A percentile compares a stretch with the other conserved stretches of the same genome.
These are phyloP conservation scores for Phaffomyces thermotolerans DNA, from an alignment of 805 yeast species.

Conservation along the genomic window DNA sequence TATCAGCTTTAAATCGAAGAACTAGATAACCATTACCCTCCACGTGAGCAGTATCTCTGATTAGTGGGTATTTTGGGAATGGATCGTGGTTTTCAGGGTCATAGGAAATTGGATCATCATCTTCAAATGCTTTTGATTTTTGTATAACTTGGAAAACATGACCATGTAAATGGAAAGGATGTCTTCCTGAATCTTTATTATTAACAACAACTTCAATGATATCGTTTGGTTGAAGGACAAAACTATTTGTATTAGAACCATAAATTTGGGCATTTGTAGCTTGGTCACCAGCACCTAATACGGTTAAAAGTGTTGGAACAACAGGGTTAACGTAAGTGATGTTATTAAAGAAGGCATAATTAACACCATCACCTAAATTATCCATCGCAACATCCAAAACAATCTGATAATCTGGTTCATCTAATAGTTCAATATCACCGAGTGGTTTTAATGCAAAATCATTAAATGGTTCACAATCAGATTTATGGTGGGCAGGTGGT, in stretches of 20 bases:
- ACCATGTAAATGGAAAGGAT: conserved; percentile 75
- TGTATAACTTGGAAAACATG: conserved; percentile 57
- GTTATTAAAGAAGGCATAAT: conserved; percentile 70
- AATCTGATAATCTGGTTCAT: conserved; percentile 56
- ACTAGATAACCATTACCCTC: conserved; percentile 64
- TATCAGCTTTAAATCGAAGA: conserved; percentile 68
- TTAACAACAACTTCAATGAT: conserved; percentile 69
- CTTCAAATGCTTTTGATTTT: conserved; percentile 43
- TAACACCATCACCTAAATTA: conserved; percentile 65
- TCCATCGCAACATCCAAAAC: conserved; percentile 57
- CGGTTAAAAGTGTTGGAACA: conserved; percentile 64
- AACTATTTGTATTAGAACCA: conserved; percentile 62
- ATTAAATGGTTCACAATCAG: conserved; percentile 19
- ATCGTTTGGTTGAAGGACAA: conserved; percentile 52
- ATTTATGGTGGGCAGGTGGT: conserved; percentile 22
- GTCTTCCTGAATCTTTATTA: conserved; percentile 70
- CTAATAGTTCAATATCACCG: conserved; percentile 40
- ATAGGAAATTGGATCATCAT: conserved; percentile 49
- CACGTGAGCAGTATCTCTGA: conserved; percentile 67
- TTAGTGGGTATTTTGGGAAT: conserved; percentile 52
- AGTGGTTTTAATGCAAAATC: conserved; percentile 33
- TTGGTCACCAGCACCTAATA: conserved; percentile 49
- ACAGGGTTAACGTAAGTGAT: conserved; percentile 58
- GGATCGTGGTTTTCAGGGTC: conserved; percentile 36
- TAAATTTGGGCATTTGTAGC: conserved; percentile 57